Evolutionary conservation across 2,329 filamentous ascomycete genomes (phyloP), one percentile per base, ranked within the genome.

Genomic region (Fusarium poae): DNA sequence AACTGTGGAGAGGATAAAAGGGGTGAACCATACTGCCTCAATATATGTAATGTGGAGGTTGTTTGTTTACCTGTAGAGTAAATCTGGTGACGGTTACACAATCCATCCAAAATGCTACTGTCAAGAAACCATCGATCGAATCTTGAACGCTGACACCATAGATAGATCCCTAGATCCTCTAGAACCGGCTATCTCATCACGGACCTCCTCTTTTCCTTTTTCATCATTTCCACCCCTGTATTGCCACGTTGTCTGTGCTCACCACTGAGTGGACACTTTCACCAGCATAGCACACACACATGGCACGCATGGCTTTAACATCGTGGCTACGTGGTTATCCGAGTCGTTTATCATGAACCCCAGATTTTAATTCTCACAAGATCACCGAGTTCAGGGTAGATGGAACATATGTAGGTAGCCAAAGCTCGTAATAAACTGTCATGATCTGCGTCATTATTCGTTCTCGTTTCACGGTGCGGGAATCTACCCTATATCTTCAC

Each of bases 181-280:
- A 49, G 50, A 57, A 57, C 67, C 48, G 58, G 66, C 43, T 51
- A 70, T 63, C 68, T 71, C 62, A 45, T 61, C 62, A 64, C 65
- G 62, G 68, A 30, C 65, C 66, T 60, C 61, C 48, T 69, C 65
- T 52, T 54, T 57, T 53, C 59, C 65, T 29, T 23, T 59, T 67
- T 45, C 45, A 64, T 58, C 49, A 25, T 50, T 48, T 49, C 60
- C 60, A 67, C 67, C 70, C 73, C 73, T 51, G 54, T 63, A 44
- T 63, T 53, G 70, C 73, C 74, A 75, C 71, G 73, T 75, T 75
- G 71, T 72, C 48, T 43, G 53, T 61, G 61, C 65, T 59, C 61
- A 51, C 61, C 29, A 45, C 16, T 25, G 40, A 48, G 65, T 58
- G 57, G 53, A 15, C 25, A 37, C 40, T 9, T 23, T 27, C 43